phyloP scores from a whole-genome alignment of 1,284 basidiomycete genomes.

The Uromyces viciae-fabae region DNA sequence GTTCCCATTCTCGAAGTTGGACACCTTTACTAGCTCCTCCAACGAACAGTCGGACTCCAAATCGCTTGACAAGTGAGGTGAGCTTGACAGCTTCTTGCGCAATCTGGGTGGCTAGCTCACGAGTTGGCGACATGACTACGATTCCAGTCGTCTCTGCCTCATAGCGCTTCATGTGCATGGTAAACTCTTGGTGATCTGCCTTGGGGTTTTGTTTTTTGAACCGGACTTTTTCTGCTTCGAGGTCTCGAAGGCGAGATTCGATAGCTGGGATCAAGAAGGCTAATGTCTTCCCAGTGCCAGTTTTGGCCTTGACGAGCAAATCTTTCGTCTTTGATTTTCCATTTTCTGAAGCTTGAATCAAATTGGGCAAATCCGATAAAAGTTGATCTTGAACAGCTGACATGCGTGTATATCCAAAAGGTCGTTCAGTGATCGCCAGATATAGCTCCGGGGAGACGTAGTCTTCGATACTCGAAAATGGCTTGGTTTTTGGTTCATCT shows the following conservation, averaged over 20 bases:
- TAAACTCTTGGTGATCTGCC: conserved; percentile 44
- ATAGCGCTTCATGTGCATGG: conserved; percentile 48
- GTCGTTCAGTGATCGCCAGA: conserved; percentile 57
- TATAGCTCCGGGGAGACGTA: conserved; percentile 47
- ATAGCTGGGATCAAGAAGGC: conserved; percentile 55
- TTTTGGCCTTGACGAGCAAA: conserved; percentile 55
- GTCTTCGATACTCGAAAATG: conserved; percentile 28
- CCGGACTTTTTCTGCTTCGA: conserved; percentile 49
- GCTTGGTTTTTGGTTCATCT: conserved; percentile 4
- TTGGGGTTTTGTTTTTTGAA: conserved; percentile 53
- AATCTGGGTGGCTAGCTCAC: conserved; percentile 91
- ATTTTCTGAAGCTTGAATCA: conserved; percentile 58
- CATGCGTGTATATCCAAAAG: conserved; percentile 73
- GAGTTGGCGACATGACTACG: conserved; percentile 85
- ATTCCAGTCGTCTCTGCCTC: conserved; percentile 62
- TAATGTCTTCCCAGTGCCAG: conserved; percentile 55
- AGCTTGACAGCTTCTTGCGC: conserved; percentile 76
- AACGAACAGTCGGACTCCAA: conserved; percentile 72
- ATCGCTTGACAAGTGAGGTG: conserved; percentile 64
- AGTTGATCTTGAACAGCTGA: conserved; percentile 79
- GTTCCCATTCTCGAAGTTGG: conserved; percentile 69
- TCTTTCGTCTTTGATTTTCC: conserved; percentile 52
- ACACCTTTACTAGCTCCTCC: conserved; percentile 69
- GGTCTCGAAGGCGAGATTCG: conserved; percentile 51
- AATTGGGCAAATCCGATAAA: conserved; percentile 61